Evolutionary conservation across 2,329 filamentous ascomycete species (phyloP), one percentile per base, ranked within the genome.

Genomic region (Ascochyta rabiei): DNA sequence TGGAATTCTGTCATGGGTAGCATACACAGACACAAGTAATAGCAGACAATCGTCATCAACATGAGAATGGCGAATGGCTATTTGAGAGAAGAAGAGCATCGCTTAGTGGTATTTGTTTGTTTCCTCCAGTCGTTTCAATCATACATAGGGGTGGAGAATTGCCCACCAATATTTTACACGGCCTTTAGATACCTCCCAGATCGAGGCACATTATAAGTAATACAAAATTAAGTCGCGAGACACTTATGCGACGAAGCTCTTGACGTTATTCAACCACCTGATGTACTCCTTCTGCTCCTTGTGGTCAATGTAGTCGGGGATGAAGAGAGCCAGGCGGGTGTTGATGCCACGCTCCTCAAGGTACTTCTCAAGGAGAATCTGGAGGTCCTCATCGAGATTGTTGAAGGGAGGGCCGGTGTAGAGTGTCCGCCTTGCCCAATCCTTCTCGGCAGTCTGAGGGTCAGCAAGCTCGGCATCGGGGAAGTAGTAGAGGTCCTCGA

Each of bases 221-320:
- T 71, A 66, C 62, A 68, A 7, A 54, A 33, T 57, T 42, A 52
- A 45, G 34, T 13, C 9, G 12, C 10, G 18, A 28, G 9, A 21
- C 18, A 38, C 47, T 67, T 77, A 80, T 74, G 90, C 88, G 64
- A 97, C 82, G 73, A 98, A 97, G 60, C 79, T 81, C 86, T 93
- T 95, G 77, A 97, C 84, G 73, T 89, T 86, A 76, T 87, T 84
- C 76, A 99, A 81, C 95, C 96, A 99, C 63, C 84, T 81, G 59
- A 96, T 81, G 78, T 99, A 99, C 84, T 99, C 95, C 80, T 87
- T 89, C 86, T 98, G 93, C 86, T 99, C 95, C 88, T 99, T 99
- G 79, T 90, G 86, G 75, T 98, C 92, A 72, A 98, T 93, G 80
- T 96, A 99, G 76, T 98, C 93, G 33, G 93, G 91, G 39, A 96